Conservation (phyloP, 2,329 filamentous ascomycete genomes). For the Lasiodiplodia theobromae region DNA sequence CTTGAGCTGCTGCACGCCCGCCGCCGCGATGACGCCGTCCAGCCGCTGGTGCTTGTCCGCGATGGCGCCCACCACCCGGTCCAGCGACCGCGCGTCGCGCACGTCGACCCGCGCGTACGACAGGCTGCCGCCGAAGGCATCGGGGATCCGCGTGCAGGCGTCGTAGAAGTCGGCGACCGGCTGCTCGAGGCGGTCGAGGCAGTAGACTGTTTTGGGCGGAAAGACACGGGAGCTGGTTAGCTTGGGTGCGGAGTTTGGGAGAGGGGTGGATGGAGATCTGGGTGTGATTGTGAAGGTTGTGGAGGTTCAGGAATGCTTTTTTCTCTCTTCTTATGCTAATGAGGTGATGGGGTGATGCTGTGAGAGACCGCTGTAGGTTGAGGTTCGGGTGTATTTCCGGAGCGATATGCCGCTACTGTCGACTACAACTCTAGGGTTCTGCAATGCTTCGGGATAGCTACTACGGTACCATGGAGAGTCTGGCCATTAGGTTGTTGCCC, state of each 20-base stretch:
- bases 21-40: constrained; percentile 78
- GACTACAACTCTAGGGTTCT: background rate
- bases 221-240: background rate
- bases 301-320: background rate
- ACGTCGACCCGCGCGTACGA: constrained; percentile 83
- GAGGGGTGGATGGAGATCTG: too few relatives aligned
- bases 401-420: background rate
- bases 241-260: background rate
- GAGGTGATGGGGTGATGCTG: background rate
- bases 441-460: background rate
- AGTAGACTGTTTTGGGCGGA: constrained; percentile 59
- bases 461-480: background rate
- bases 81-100: constrained; percentile 70
- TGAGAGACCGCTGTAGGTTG: background rate
- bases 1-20: constrained; percentile 80
- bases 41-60: constrained; percentile 72
- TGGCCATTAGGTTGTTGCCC: background rate
- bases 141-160: constrained; percentile 66
- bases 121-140: constrained; percentile 68
- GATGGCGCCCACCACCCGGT: constrained; percentile 71
- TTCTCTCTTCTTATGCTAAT: background rate
- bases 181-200: constrained; percentile 65
- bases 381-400: background rate
- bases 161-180: constrained; percentile 67
- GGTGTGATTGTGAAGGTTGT: background rate